phyloP scores from a whole-genome alignment of 108 stramenopile genomes.

The Cyclotella sp. region DNA sequence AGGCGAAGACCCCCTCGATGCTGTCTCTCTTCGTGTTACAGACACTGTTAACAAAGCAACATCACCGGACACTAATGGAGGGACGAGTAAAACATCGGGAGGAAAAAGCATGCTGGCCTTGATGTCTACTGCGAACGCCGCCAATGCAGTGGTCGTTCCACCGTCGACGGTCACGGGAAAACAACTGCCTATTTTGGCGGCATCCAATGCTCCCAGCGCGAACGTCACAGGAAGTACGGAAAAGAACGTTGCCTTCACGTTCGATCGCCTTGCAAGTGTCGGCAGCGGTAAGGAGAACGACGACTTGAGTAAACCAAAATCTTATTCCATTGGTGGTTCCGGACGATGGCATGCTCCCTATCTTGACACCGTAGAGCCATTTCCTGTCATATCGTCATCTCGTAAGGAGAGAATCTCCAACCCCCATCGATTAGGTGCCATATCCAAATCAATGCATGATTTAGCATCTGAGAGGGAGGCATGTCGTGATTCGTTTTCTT shows the following conservation, averaged over 20 bases:
- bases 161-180: constrained; percentile 35
- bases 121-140: neutral
- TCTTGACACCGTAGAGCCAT: constrained; percentile 62
- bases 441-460: constrained; percentile 55
- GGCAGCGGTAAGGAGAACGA: constrained; percentile 4
- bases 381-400: constrained; percentile 58
- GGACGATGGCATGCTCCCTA: constrained; percentile 83
- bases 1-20: constrained; percentile 25
- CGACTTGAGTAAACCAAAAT: neutral
- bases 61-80: constrained; percentile 7
- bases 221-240: constrained; percentile 15
- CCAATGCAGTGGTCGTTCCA: neutral
- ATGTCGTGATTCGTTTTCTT: constrained; percentile 16
- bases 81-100: constrained; percentile 10
- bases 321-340: neutral
- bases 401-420: constrained; percentile 60
- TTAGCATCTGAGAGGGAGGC: constrained; percentile 49
- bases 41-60: constrained; percentile 12
- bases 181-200: constrained; percentile 41
- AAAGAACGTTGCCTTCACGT: constrained; percentile 38
- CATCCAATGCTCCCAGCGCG: neutral
- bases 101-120: constrained; percentile 27
- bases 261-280: constrained; percentile 25
- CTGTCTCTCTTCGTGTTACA: neutral
- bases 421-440: constrained; percentile 66